Percentiles rank a stretch among this genome's conserved stretches.
Evolutionary conservation across 441 rosid genomes (phyloP).

Genomic region (Oxalis stricta): DNA sequence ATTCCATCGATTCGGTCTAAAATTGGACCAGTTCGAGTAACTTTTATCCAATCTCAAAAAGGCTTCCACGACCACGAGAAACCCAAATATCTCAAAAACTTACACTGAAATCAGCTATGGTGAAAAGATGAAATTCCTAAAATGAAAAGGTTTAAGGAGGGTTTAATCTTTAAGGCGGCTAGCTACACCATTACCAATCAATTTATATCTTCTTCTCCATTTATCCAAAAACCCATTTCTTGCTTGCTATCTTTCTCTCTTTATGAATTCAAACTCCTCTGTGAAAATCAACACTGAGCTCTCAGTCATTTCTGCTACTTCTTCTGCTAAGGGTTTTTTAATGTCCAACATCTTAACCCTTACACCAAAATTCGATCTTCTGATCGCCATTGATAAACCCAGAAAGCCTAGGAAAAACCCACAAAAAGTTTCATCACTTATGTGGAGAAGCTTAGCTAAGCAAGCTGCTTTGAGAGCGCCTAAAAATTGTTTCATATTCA

Average conservation of each 20-base stretch:
- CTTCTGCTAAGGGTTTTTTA: constrained; percentile 12
- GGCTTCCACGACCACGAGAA: no score
- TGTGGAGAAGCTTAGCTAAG: constrained; percentile 78
- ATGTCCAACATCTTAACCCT: constrained; percentile 44
- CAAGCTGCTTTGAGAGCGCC: constrained; percentile 33
- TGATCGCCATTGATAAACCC: constrained; percentile 20
- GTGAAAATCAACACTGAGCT: not conserved
- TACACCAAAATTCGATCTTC: constrained; percentile 18
- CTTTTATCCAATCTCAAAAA: no score
- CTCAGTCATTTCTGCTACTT: constrained; percentile 2
- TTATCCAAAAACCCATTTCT: not conserved
- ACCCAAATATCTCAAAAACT: not conserved
- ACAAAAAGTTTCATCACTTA: constrained; percentile 24
- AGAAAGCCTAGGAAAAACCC: constrained; percentile 11
- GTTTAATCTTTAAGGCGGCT: constrained; percentile 25
- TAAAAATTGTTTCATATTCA: constrained; percentile 9
- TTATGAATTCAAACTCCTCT: constrained; percentile 10
- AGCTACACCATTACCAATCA: no score
- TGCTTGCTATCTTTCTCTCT: not conserved
- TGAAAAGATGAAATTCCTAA: not conserved
- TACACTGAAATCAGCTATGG: not conserved
- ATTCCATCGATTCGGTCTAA: no score
- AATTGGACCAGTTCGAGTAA: no score
- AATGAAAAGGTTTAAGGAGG: constrained; percentile 59
- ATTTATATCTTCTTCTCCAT: no score